Percentiles rank a stretch among this genome's conserved stretches.
Evolutionary conservation across 306 rosid species (phyloP).

Genomic region (Fragaria ananassa): DNA sequence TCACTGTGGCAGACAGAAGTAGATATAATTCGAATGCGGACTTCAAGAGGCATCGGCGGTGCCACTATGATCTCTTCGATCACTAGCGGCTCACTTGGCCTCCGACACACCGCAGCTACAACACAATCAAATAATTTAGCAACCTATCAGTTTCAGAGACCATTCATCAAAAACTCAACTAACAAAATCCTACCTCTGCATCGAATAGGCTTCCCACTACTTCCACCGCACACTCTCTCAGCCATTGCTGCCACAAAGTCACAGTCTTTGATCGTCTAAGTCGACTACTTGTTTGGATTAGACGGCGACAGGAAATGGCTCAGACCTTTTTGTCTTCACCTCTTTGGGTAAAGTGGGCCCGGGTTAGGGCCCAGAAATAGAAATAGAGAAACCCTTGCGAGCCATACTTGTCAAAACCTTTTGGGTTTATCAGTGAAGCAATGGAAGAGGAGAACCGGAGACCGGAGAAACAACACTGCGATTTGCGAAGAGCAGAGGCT

Average conservation of each 20-base stretch:
- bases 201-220: constrained; percentile 49
- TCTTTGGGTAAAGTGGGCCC: too few relatives aligned
- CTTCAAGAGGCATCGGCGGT: constrained; percentile 72
- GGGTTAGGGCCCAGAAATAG: too few relatives aligned
- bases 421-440: too few relatives aligned
- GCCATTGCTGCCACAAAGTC: constrained; percentile 37
- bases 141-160: neutral
- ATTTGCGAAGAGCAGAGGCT: too few relatives aligned
- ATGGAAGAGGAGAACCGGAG: too few relatives aligned
- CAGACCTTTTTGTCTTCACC: too few relatives aligned
- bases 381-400: too few relatives aligned
- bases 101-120: constrained; percentile 65
- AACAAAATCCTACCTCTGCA: constrained; percentile 45
- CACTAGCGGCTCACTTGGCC: constrained; percentile 56
- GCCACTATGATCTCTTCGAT: constrained; percentile 77
- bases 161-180: neutral
- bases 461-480: too few relatives aligned
- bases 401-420: too few relatives aligned
- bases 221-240: constrained; percentile 19
- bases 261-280: neutral
- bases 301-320: too few relatives aligned
- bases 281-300: neutral
- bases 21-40: constrained; percentile 61
- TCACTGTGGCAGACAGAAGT: constrained; percentile 78
- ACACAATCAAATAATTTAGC: neutral